Evolutionary conservation across 306 rosid genomes (phyloP), one percentile per base, ranked within the genome.

Genomic region (Abrus precatorius): DNA sequence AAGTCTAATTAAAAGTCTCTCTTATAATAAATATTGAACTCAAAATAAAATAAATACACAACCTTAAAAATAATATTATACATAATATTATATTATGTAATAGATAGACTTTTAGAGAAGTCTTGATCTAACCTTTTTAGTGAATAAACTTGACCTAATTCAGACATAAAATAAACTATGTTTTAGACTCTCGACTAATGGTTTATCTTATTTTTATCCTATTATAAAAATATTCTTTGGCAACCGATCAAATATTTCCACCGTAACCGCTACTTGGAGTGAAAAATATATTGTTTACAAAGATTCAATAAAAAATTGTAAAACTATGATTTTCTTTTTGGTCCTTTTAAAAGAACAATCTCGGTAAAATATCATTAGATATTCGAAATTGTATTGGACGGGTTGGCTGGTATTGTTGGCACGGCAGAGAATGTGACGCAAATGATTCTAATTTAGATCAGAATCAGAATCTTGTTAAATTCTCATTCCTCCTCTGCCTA

Each of bases 391-490:
- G 61, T 52, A 56, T 28, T 74, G 29, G 69, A 38, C 9, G 36
- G 69, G 62, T 65, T 56, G 65, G 72, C 14, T 78, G 59, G 74
- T 69, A 7, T 14, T 56, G 60, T 47, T 61, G 80, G 60, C 72
- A 75, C 14, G 10, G 38, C 59, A 40, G 53, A 32, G 69, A 84
- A 27, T 67, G 78, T 79, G 69, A 62, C 74, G 33, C 76, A 44
- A 71, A 45, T 14, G 84, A 73, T 65, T 72, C 80, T 67, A 44
- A 56, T 69, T 20, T 41, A 45, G 63, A 75, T 36, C 56, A 65
- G 65, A 70, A 67, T 73, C 81, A 66, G 61, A 49, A 79, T 62
- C 60, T 54, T 53, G 64, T 56, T 38, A 70, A 70, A 54, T 69
- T n/a, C 34, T 50, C 27, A 54, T 52, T 63, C 43, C 56, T 38